Evolutionary conservation across 345 rosid species (phyloP).

Genomic region (Mallotus nudiflorus): DNA sequence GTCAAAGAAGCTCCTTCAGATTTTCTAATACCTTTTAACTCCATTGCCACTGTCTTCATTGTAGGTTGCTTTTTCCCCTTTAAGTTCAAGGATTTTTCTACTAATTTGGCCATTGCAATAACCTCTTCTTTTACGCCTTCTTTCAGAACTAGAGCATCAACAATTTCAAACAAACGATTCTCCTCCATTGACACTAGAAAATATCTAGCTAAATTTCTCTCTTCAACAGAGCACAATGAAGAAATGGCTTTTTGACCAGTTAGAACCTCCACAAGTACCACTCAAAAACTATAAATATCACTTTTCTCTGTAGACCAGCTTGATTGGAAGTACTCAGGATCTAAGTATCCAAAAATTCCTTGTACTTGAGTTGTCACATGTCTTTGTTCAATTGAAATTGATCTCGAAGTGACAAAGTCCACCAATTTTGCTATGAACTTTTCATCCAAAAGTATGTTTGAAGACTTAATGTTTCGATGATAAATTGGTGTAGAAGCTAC

Average conservation of each 20-base stretch:
- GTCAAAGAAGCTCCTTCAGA: too few species aligned
- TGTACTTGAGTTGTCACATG: too few species aligned
- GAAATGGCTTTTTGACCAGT: not conserved
- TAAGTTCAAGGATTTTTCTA: too few species aligned
- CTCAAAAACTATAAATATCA: not conserved
- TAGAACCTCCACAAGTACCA: not conserved
- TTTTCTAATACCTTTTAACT: too few species aligned
- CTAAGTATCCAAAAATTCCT: too few species aligned
- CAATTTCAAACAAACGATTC: conserved; percentile 3
- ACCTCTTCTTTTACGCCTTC: too few species aligned
- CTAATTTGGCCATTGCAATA: too few species aligned
- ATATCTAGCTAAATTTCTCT: too few species aligned
- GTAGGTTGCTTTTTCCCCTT: too few species aligned
- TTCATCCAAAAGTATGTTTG: not conserved
- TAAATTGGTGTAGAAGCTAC: not conserved
- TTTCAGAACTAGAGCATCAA: not conserved
- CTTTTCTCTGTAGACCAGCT: too few species aligned
- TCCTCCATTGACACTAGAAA: not conserved
- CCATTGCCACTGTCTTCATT: too few species aligned
- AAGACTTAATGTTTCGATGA: not conserved
- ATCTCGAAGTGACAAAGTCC: not conserved
- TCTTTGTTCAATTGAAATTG: not conserved
- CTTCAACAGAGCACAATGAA: not conserved
- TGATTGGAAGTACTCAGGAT: too few species aligned
- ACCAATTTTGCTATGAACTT: not conserved